Conservation (phyloP, 257 asterid genomes). For the Solanum clarkiae region DNA sequence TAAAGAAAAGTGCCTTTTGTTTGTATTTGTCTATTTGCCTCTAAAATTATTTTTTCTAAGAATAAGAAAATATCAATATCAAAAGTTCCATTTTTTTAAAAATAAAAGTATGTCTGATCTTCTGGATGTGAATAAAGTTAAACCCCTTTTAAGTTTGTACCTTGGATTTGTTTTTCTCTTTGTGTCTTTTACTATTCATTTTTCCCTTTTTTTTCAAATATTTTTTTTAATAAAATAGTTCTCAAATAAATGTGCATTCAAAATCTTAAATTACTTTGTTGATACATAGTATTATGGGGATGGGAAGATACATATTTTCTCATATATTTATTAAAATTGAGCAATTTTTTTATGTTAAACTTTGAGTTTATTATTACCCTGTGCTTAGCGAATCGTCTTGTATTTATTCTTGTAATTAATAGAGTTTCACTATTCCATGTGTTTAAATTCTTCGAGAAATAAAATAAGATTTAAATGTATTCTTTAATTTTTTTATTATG, state of each 20-base stretch:
- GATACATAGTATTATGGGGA: neutral
- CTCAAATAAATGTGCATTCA: neutral
- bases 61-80: neutral
- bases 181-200: conserved; percentile 39
- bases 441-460: neutral
- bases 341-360: neutral
- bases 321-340: neutral
- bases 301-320: neutral
- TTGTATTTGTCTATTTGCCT: neutral
- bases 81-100: neutral
- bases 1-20: neutral
- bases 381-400: neutral
- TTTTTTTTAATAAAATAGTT: neutral
- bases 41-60: neutral
- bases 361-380: neutral
- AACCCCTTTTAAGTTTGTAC: conserved; percentile 30
- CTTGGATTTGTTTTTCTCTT: conserved; percentile 47
- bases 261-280: neutral
- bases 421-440: neutral
- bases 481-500: neutral
- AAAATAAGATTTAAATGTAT: neutral
- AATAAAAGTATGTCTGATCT: neutral
- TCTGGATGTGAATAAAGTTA: conserved; percentile 30
- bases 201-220: neutral
- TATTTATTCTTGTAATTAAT: neutral